phyloP scores from a whole-genome alignment of 768 basidiomycete genomes.

The Paxillus involutus region DNA sequence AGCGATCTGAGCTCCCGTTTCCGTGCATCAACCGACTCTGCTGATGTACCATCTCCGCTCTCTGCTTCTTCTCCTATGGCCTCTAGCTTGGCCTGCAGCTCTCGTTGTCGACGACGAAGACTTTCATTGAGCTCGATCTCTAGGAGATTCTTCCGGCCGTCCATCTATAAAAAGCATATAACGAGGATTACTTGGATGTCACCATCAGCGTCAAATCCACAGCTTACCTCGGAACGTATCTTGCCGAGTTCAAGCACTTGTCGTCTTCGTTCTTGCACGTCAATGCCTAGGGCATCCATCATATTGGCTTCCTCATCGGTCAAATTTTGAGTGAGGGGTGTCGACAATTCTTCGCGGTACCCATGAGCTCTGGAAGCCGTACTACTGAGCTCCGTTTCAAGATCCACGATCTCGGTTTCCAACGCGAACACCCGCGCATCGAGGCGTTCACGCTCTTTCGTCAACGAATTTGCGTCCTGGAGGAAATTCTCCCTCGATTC shows the following conservation, averaged over 20 bases:
- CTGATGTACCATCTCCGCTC: constrained; percentile 53
- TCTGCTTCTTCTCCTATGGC: constrained; percentile 63
- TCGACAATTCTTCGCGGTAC: constrained; percentile 66
- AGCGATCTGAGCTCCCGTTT: constrained; percentile 69
- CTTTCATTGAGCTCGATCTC: constrained; percentile 95
- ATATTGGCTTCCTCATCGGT: constrained; percentile 67
- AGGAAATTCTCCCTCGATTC: constrained; percentile 66
- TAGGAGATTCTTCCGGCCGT: constrained; percentile 72
- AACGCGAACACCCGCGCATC: constrained; percentile 58
- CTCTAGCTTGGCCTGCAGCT: constrained; percentile 76
- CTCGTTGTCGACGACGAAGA: constrained; percentile 75
- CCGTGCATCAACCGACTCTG: constrained; percentile 67
- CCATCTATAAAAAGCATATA: constrained; percentile 36
- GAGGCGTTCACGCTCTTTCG: constrained; percentile 70
- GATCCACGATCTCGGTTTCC: constrained; percentile 67
- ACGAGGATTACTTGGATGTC: neutral
- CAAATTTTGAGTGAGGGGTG: constrained; percentile 73
- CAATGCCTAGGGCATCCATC: constrained; percentile 68
- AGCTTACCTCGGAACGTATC: constrained; percentile 66
- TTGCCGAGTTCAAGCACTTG: constrained; percentile 67
- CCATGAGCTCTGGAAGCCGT: constrained; percentile 63
- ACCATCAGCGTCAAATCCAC: neutral
- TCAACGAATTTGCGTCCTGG: constrained; percentile 58
- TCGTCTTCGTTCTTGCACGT: constrained; percentile 75
- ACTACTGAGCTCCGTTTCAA: constrained; percentile 67